Evolutionary conservation across 2,329 filamentous ascomycete species (phyloP).

Genomic region (Neodidymelliopsis sp.): DNA sequence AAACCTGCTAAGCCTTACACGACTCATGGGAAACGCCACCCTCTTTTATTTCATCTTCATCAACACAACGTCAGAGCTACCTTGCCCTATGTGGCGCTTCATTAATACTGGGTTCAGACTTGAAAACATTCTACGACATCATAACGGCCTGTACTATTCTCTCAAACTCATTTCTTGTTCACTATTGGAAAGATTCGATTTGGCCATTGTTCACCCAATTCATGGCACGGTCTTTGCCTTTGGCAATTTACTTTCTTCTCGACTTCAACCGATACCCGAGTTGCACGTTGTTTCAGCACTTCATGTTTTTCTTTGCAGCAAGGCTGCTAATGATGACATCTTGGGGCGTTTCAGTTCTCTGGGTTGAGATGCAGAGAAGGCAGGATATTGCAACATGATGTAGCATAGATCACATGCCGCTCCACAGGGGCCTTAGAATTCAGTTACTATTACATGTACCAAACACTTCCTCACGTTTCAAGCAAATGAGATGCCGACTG

Average conservation of each 20-base stretch:
- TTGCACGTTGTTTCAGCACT: constrained; percentile 29
- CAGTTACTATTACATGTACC: constrained; percentile 26
- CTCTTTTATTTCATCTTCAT: constrained; percentile 10
- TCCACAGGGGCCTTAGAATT: constrained; percentile 33
- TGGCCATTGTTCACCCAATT: constrained; percentile 18
- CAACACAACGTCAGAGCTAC: constrained; percentile 20
- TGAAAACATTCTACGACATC: constrained; percentile 22
- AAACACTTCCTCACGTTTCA: constrained; percentile 9
- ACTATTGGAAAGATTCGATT: constrained; percentile 2
- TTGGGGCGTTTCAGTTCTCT: constrained; percentile 39
- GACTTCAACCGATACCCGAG: constrained; percentile 41
- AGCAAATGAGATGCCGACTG: constrained; percentile 5
- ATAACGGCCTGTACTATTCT: constrained; percentile 34
- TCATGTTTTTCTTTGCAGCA: constrained; percentile 23
- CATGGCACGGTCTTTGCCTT: constrained; percentile 9
- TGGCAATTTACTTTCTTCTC: constrained; percentile 22
- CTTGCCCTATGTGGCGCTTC: constrained; percentile 23
- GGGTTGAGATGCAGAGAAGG: constrained; percentile 24
- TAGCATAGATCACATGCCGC: constrained; percentile 33
- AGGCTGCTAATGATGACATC: constrained; percentile 22
- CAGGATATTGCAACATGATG: constrained; percentile 32
- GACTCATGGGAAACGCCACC: constrained; percentile 16
- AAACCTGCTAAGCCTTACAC: constrained; percentile 40
- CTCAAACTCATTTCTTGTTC: not conserved
- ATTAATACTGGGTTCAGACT: constrained; percentile 27